A percentile compares a stretch with the other conserved stretches of the same genome.
These are phyloP conservation scores for Lumnitzera racemosa DNA, from an alignment of 345 rosid genomes.

Conservation along the genomic window DNA sequence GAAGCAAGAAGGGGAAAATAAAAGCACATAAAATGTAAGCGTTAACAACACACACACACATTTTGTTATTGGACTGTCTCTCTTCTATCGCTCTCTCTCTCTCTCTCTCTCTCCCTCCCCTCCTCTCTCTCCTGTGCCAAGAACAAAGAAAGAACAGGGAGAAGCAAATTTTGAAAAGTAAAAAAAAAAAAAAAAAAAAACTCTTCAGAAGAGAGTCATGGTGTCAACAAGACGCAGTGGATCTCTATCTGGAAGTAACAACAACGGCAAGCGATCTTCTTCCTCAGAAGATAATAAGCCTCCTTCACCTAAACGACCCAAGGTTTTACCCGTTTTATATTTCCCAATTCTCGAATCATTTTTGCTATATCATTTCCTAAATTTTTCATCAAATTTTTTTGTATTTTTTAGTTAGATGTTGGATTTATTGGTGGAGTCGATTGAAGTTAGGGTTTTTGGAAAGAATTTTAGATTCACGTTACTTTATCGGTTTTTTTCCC, in stretches of 20 bases:
- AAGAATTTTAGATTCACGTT: constrained; percentile 1
- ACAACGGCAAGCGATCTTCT: constrained; percentile 51
- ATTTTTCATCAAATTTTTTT: background rate
- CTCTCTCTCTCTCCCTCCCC: background rate
- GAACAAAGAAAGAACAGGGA: constrained; percentile 2
- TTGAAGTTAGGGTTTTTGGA: constrained; percentile 5
- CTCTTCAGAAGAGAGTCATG: constrained; percentile 47
- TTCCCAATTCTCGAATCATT: background rate
- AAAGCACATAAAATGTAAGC: too few relatives aligned
- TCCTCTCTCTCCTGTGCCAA: background rate
- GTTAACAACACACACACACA: too few relatives aligned
- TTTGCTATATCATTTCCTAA: background rate
- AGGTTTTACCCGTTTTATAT: constrained; percentile 31
- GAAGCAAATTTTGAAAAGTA: constrained; percentile 4
- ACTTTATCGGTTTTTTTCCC: constrained; percentile 9
- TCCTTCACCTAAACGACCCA: constrained; percentile 65
- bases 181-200: constrained; percentile 2
- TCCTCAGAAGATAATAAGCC: constrained; percentile 57
- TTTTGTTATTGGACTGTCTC: background rate
- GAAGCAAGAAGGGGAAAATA: too few relatives aligned
- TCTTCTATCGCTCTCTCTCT: background rate
- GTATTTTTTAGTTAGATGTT: background rate
- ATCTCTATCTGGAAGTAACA: constrained; percentile 58
- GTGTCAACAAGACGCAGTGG: constrained; percentile 82
- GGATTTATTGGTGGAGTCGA: background rate